Percentiles rank a stretch among this genome's conserved stretches.
Conservation (phyloP, 805 yeast species). For the Komagataella phaffii region DNA sequence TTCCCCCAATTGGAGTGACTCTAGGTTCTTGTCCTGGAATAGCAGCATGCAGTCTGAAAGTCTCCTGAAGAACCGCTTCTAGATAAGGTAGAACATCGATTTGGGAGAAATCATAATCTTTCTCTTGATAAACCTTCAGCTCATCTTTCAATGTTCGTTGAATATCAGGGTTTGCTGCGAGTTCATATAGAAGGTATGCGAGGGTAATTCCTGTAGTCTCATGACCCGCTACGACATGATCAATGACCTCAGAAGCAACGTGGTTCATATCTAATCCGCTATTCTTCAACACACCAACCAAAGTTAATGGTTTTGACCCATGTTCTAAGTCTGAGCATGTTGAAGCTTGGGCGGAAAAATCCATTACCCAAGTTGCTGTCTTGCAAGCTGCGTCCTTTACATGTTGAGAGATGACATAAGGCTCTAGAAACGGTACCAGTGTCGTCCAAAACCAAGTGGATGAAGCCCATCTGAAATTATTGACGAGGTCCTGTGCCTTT, state of each 20-base stretch:
- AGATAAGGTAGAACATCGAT: constrained; percentile 44
- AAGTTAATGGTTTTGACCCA: constrained; percentile 7
- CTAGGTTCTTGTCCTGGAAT: constrained; percentile 70
- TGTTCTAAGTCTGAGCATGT: constrained; percentile 7
- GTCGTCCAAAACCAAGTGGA: constrained; percentile 59
- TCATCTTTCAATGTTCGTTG: constrained; percentile 39
- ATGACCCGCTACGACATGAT: constrained; percentile 68
- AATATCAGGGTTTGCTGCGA: constrained; percentile 32
- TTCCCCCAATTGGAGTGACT: constrained; percentile 22
- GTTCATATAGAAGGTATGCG: constrained; percentile 42
- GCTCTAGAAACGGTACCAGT: constrained; percentile 38
- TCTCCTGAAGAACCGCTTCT: constrained; percentile 50
- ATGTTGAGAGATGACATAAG: constrained; percentile 27
- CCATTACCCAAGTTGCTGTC: constrained; percentile 31
- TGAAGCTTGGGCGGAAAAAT: constrained; percentile 6
- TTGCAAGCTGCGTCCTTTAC: constrained; percentile 22
- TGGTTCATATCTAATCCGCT: constrained; percentile 7
- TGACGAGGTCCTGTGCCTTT: constrained; percentile 26
- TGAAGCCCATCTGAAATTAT: constrained; percentile 33
- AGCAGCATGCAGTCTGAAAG: constrained; percentile 49
- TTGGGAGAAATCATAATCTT: constrained; percentile 14
- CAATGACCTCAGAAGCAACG: constrained; percentile 37
- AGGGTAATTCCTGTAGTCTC: constrained; percentile 62
- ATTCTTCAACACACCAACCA: constrained; percentile 11
- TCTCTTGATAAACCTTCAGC: constrained; percentile 19